Evolutionary conservation across 2,329 filamentous ascomycete genomes (phyloP).

Genomic region (Aspergillus felis): DNA sequence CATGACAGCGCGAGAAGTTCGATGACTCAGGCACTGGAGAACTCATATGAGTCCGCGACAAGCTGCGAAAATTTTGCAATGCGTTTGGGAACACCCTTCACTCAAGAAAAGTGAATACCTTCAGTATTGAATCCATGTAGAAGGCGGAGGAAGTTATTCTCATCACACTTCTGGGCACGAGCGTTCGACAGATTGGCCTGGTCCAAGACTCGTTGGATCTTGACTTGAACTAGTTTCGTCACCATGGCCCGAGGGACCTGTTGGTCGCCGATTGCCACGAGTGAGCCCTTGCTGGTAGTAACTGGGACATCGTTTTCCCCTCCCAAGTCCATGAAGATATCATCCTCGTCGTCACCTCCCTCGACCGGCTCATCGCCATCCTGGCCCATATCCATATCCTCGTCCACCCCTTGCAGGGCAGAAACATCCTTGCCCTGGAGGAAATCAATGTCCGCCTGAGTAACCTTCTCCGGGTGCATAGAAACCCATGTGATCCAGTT

Average conservation of each 20-base stretch:
- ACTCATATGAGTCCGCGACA: background rate
- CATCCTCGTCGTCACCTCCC: conserved; percentile 40
- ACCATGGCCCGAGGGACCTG: conserved; percentile 70
- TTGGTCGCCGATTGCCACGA: conserved; percentile 49
- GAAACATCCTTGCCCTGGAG: conserved; percentile 28
- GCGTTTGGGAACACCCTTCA: background rate
- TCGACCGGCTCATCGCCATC: conserved; percentile 39
- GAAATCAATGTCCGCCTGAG: conserved; percentile 47
- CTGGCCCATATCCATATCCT: conserved; percentile 34
- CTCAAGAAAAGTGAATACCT: conserved; percentile 12
- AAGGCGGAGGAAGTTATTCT: conserved; percentile 78
- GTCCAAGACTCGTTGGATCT: conserved; percentile 75
- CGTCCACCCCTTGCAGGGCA: conserved; percentile 6
- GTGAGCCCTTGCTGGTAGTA: conserved; percentile 40
- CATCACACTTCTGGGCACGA: conserved; percentile 74
- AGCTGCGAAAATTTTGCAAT: background rate
- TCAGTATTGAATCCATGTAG: conserved; percentile 59
- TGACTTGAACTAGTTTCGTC: conserved; percentile 69
- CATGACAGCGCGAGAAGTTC: background rate
- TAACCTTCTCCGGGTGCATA: conserved; percentile 38
- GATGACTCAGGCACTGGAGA: background rate
- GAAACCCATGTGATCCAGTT: conserved; percentile 17
- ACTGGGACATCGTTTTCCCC: conserved; percentile 49
- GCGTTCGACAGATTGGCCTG: conserved; percentile 71
- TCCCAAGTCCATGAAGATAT: conserved; percentile 44